Evolutionary conservation across 1,139 yeast genomes (phyloP), one percentile per base, ranked within the genome.

Genomic region (Geotrichum candidum): DNA sequence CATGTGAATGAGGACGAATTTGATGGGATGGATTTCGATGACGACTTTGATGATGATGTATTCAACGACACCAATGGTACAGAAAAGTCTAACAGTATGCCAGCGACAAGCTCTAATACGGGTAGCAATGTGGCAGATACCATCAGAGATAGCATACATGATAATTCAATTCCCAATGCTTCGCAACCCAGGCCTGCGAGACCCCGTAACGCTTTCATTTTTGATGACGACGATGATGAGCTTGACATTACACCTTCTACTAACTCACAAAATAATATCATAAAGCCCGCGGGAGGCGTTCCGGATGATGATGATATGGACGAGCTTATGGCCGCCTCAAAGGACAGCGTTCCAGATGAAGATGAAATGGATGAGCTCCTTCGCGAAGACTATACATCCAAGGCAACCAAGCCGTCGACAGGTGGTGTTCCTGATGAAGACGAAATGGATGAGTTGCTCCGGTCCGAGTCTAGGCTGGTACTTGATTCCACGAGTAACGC

Each of bases 211-310:
- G 57, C 59, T 3, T 60, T 60, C 23, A 22, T 60, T 27, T 35
- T 50, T 13, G 61, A 55, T 15, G 59, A 56, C 9, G 59, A 59
- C 4, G 61, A 59, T 29, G 59, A 56, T 4, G 62, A 54, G 4
- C 51, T 60, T 18, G 56, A 60, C 45, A 50, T 51, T 11, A 60
- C 27, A 51, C 62, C 59, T 15, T 35, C 55, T 1, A 45, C 25
- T 13, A 18, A 51, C 13, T 15, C 7, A 15, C 3, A 35, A n/a
- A 9, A 41, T 4, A n/a, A 18, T 7, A 2, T n/a, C 3, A 2
- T 18, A 9, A 41, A n/a, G 52, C 33, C 52, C 22, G 10, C 9
- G 23, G 18, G 33, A 50, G 52, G 52, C n/a, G 33, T 50, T 10
- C 33, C 52, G 10, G 52, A 50, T 50, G 29, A 27, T 41, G 48